These are phyloP conservation scores for Fusarium burgessii DNA, from an alignment of 2,329 filamentous ascomycete species.

Conservation along the genomic window DNA sequence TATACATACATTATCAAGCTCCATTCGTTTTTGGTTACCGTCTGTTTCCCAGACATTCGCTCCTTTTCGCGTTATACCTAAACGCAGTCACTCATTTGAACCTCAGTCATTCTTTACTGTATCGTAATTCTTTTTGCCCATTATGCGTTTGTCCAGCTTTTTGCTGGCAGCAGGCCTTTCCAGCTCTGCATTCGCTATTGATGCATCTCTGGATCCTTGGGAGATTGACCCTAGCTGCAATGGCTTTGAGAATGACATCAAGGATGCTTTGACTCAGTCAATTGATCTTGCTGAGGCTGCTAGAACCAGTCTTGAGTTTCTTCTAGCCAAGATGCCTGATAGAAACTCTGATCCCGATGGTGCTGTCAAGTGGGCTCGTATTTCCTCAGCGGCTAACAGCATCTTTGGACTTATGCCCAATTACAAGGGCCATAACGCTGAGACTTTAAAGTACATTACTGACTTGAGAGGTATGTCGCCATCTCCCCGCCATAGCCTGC, in stretches of 20 bases:
- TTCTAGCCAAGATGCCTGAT: background rate
- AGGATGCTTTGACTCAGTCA: slow-evolving; percentile 4
- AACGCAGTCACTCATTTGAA: slow-evolving; percentile 4
- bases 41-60: background rate
- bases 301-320: background rate
- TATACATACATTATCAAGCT: slow-evolving; percentile 4
- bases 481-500: rapidly evolving
- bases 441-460: background rate
- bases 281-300: slow-evolving; percentile 16
- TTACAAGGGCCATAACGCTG: background rate
- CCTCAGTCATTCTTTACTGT: background rate
- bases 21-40: background rate
- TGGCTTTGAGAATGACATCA: slow-evolving; percentile 6
- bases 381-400: background rate
- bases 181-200: slow-evolving; percentile 2
- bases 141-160: slow-evolving; percentile 1
- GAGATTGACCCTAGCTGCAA: slow-evolving; percentile 8
- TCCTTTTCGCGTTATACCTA: background rate
- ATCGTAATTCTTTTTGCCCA: background rate
- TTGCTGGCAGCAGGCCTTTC: background rate
- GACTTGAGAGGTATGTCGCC: background rate
- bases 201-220: slow-evolving; percentile 5
- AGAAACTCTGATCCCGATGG: background rate
- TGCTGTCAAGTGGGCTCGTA: background rate
- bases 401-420: background rate